Percentiles rank a stretch among this genome's conserved stretches.
These are phyloP conservation scores for Quercus parvula DNA, from an alignment of 306 rosid genomes.

Conservation along the genomic window DNA sequence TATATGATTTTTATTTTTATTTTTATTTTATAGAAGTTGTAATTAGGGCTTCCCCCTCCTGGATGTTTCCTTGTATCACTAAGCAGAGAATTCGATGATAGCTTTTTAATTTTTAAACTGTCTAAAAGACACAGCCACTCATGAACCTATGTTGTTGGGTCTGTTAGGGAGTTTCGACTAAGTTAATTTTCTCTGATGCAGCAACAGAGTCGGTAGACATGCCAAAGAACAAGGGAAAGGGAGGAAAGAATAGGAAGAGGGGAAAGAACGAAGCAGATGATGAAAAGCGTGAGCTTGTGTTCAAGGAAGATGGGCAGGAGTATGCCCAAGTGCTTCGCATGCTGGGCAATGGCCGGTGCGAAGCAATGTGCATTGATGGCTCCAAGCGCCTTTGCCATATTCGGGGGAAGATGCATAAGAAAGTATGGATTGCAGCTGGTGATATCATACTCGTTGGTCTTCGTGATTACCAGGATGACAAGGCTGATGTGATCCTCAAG, in stretches of 20 bases:
- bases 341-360: conserved; percentile 45
- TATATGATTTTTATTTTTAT: no score
- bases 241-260: conserved; percentile 52
- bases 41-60: no score
- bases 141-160: not conserved
- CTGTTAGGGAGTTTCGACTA: not conserved
- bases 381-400: conserved; percentile 45
- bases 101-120: no score
- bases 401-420: conserved; percentile 49
- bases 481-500: conserved; percentile 51
- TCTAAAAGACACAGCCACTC: not conserved
- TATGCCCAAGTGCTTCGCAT: conserved; percentile 46
- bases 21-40: no score
- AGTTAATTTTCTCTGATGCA: not conserved
- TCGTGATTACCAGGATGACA: conserved; percentile 49
- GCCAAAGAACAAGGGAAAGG: conserved; percentile 58
- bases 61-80: no score
- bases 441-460: conserved; percentile 47
- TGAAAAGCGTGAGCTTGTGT: conserved; percentile 47
- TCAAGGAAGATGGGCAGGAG: conserved; percentile 51
- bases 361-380: conserved; percentile 42
- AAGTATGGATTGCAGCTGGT: conserved; percentile 55
- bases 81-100: no score
- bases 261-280: conserved; percentile 55
- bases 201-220: conserved; percentile 17